phyloP scores from a whole-genome alignment of 1,139 yeast species.

The Blastobotrys illinoisensis region DNA sequence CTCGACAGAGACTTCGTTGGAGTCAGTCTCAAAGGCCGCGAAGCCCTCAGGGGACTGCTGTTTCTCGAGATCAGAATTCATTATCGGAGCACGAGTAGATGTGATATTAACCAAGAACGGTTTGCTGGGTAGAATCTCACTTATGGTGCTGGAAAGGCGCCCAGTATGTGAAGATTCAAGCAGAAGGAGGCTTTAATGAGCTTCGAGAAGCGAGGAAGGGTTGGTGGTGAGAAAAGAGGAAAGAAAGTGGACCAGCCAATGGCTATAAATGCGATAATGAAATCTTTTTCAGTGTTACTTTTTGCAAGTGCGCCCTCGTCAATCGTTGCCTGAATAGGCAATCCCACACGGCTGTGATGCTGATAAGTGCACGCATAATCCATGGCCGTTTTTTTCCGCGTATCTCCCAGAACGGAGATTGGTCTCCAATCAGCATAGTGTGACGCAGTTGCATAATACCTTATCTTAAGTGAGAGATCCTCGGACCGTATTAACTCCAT shows the following conservation, averaged over 20 bases:
- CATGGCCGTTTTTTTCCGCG: not conserved
- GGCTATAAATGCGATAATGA: not conserved
- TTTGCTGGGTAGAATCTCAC: not conserved
- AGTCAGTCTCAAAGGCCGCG: not conserved
- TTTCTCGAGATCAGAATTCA: not conserved
- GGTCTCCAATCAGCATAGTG: not conserved
- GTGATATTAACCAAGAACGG: not conserved
- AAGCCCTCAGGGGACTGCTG: not conserved
- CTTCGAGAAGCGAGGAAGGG: not conserved
- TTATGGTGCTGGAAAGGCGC: not conserved
- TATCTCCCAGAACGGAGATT: not conserved
- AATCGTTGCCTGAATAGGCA: not conserved
- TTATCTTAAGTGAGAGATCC: not conserved
- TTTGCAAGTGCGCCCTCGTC: not conserved
- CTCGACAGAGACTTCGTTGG: not conserved
- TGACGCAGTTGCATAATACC: not conserved
- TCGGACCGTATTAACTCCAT: too few species aligned
- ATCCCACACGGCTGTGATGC: not conserved
- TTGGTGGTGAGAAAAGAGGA: not conserved
- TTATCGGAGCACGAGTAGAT: not conserved
- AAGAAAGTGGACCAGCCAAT: not conserved
- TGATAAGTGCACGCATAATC: not conserved
- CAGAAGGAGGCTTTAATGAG: not conserved
- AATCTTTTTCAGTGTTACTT: not conserved
- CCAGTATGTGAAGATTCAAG: not conserved